phyloP scores from a whole-genome alignment of 805 yeast species.

The Sungouiella thailandica region DNA sequence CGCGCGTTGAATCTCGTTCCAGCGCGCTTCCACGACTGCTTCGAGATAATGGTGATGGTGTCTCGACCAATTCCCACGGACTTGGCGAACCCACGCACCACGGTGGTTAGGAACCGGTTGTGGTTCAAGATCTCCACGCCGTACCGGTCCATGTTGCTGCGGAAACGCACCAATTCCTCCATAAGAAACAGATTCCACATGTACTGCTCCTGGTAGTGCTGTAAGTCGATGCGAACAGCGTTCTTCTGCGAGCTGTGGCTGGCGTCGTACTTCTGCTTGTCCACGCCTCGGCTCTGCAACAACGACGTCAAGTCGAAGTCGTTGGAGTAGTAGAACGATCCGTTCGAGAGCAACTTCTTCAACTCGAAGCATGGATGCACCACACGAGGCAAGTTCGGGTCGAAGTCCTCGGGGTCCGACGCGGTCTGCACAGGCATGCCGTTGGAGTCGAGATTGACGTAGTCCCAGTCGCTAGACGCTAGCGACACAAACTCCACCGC shows the following conservation, averaged over 20 bases:
- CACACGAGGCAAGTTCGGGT: slow-evolving; percentile 16
- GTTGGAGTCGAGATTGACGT: slow-evolving; percentile 57
- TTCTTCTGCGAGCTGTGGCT: slow-evolving; percentile 3
- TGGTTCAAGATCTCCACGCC: slow-evolving; percentile 61
- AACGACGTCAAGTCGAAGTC: slow-evolving; percentile 90
- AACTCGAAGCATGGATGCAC: slow-evolving; percentile 80
- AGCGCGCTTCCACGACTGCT: slow-evolving; percentile 79
- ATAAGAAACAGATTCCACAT: slow-evolving; percentile 97
- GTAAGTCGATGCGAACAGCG: slow-evolving; percentile 9
- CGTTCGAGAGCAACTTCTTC: slow-evolving; percentile 72
- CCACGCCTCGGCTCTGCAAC: slow-evolving; percentile 69
- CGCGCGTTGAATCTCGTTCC: slow-evolving; percentile 20
- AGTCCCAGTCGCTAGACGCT: slow-evolving; percentile 74
- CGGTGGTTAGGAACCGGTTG: slow-evolving; percentile 82
- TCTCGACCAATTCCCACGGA: slow-evolving; percentile 49
- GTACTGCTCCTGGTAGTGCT: slow-evolving; percentile 70
- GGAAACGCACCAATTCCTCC: slow-evolving; percentile 70
- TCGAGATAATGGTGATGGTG: slow-evolving; percentile 73
- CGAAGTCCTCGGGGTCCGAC: slow-evolving; percentile 22
- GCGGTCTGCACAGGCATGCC: slow-evolving; percentile 56
- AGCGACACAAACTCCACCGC: slow-evolving; percentile 86
- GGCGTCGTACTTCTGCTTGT: slow-evolving; percentile 17
- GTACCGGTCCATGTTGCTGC: slow-evolving; percentile 61
- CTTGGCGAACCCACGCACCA: slow-evolving; percentile 92
- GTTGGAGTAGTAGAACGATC: slow-evolving; percentile 87